Evolutionary conservation across 2,329 filamentous ascomycete species (phyloP), one percentile per base, ranked within the genome.

Genomic region (Venturia aucupariae): DNA sequence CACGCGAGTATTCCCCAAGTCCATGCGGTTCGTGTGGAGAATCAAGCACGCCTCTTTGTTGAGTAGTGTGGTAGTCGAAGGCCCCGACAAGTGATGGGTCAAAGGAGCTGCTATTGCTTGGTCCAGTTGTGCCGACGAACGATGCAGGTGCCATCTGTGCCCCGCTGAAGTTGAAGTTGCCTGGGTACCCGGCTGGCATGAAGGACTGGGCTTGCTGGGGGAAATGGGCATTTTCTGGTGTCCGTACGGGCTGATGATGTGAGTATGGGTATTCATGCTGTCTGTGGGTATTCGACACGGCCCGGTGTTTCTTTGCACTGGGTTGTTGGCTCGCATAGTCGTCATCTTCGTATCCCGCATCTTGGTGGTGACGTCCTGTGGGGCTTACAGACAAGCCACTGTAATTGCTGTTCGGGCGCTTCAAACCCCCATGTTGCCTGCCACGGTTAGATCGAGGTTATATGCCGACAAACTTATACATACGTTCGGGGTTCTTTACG

Each of bases 401-500:
- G 13, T 51, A 51, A 4, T 3, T 15, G 46, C 22, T 51, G 46
- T 51, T 10, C 8, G n/a, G 22, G 46, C 46, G 46, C 46, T 51
- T 51, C 46, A 22, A 27, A 4, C 22, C 10, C 10, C 22, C 46
- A 51, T 51, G 46, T 51, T 51, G 46, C 46, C 51, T 57, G 30
- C 17, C 30, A 10, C 5, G 10, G 51, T 57, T 35, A 57, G 51
- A 32, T 57, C 3, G 1, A 55, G 4, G n/a, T 19, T 1, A 11
- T 19, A 17, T 32, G 15, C 17, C 22, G n/a, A 24, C 38, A 27
- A 13, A n/a, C 1, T 7, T 35, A 54, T 13, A 8, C 46, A 62
- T 46, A 62, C 44, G 70, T 69, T 44, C 90, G 82, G 55, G 90
- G 88, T 74, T 96, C 91, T 73, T 96, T 96, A 64, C 91, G 85